Conservation (phyloP, 352 stramenopile genomes). For the Phytophthora nicotianae region DNA sequence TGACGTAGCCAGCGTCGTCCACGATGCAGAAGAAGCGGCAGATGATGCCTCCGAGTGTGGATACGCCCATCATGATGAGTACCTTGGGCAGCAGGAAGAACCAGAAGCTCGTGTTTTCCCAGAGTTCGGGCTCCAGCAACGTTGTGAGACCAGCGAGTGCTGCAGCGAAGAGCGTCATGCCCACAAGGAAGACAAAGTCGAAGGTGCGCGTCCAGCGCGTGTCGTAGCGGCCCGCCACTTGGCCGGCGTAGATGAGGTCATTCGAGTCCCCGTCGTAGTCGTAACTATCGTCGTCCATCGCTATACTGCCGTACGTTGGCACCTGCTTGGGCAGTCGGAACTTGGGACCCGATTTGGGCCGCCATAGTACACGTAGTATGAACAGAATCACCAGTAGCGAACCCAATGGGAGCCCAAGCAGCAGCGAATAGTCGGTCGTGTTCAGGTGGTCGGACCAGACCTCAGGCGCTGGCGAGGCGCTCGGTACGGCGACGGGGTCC, state of each 20-base stretch:
- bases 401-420: slow-evolving; percentile 67
- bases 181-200: slow-evolving; percentile 80
- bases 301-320: slow-evolving; percentile 78
- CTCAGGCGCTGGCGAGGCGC: slow-evolving; percentile 12
- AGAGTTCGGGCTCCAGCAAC: slow-evolving; percentile 63
- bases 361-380: slow-evolving; percentile 78
- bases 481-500: slow-evolving; percentile 7
- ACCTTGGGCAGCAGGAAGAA: slow-evolving; percentile 81
- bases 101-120: slow-evolving; percentile 78
- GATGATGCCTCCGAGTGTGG: slow-evolving; percentile 73
- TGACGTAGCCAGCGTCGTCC: slow-evolving; percentile 84
- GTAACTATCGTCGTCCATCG: slow-evolving; percentile 66
- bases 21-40: slow-evolving; percentile 87
- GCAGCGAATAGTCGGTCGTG: slow-evolving; percentile 63
- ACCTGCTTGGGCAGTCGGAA: slow-evolving; percentile 82
- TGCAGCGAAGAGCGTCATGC: slow-evolving; percentile 58
- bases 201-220: slow-evolving; percentile 86
- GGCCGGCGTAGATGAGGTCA: slow-evolving; percentile 83
- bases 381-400: slow-evolving; percentile 62
- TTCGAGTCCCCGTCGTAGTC: slow-evolving; percentile 83
- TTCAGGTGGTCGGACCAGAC: slow-evolving; percentile 72
- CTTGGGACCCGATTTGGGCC: slow-evolving; percentile 69
- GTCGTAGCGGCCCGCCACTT: slow-evolving; percentile 82
- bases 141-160: slow-evolving; percentile 61
- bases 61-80: slow-evolving; percentile 82